phyloP scores from a whole-genome alignment of 768 basidiomycete species.

The Macrolepiota albuminosa region DNA sequence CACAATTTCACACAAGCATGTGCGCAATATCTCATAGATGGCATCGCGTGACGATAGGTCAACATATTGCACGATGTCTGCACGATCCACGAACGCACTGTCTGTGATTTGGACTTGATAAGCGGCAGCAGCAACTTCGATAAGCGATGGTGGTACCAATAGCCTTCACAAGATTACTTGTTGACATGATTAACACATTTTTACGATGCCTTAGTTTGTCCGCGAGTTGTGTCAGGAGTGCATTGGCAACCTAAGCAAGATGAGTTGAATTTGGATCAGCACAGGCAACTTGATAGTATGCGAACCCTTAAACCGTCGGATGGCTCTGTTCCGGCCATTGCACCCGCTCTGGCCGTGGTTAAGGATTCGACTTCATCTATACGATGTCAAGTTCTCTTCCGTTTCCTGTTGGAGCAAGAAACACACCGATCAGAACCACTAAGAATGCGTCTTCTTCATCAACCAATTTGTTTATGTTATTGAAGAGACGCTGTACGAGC shows the following conservation, averaged over 20 bases:
- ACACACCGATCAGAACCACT: slow-evolving; percentile 84
- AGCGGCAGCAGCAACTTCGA: neutral
- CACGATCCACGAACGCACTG: slow-evolving; percentile 92
- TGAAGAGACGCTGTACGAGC: slow-evolving; percentile 90
- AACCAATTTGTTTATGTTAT: slow-evolving; percentile 82
- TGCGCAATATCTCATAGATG: slow-evolving; percentile 86
- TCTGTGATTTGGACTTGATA: slow-evolving; percentile 41
- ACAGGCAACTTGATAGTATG: neutral
- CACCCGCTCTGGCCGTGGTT: slow-evolving; percentile 90
- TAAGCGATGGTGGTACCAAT: slow-evolving; percentile 58
- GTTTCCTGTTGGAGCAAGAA: neutral
- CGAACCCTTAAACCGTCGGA: slow-evolving; percentile 84
- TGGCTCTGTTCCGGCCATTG: slow-evolving; percentile 94
- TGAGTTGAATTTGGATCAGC: neutral
- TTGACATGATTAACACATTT: slow-evolving; percentile 95
- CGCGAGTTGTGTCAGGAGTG: slow-evolving; percentile 83
- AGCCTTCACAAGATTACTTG: slow-evolving; percentile 90
- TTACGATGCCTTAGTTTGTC: slow-evolving; percentile 92
- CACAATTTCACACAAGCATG: slow-evolving; percentile 79
- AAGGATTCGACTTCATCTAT: slow-evolving; percentile 95
- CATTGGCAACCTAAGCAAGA: slow-evolving; percentile 82
- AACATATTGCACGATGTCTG: slow-evolving; percentile 95
- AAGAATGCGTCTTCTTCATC: slow-evolving; percentile 92
- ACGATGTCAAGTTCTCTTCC: neutral
- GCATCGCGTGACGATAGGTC: slow-evolving; percentile 90